Conservation (phyloP, 1,139 yeast genomes). For the Lizanozyma gosingica region DNA sequence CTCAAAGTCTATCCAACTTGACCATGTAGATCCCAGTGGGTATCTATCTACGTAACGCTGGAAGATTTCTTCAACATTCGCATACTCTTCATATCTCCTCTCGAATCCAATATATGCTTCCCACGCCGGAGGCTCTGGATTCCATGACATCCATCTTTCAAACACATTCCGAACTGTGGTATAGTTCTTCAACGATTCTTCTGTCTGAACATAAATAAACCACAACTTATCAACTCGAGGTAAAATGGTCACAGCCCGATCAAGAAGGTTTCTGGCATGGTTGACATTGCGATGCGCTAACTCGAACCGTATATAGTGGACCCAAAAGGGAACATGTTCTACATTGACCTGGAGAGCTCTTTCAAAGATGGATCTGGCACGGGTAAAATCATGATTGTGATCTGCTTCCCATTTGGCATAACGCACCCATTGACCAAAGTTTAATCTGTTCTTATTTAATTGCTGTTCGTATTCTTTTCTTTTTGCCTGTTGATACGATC, state of each 20-base stretch:
- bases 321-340: constrained; percentile 77
- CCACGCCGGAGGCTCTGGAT: constrained; percentile 62
- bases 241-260: constrained; percentile 63
- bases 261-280: constrained; percentile 82
- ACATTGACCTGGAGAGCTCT: constrained; percentile 75
- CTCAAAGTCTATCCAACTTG: constrained; percentile 55
- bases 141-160: constrained; percentile 78
- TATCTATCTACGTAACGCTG: constrained; percentile 46
- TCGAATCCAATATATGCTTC: constrained; percentile 68
- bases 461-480: constrained; percentile 82
- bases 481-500: constrained; percentile 65
- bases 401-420: constrained; percentile 86
- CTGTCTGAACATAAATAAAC: constrained; percentile 76
- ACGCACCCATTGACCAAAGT: constrained; percentile 83
- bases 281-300: constrained; percentile 63
- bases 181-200: constrained; percentile 66
- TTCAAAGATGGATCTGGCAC: constrained; percentile 83
- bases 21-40: constrained; percentile 56
- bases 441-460: constrained; percentile 69
- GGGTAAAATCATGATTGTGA: constrained; percentile 57
- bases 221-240: constrained; percentile 83
- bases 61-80: constrained; percentile 49
- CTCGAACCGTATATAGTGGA: constrained; percentile 73
- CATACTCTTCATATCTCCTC: constrained; percentile 39
- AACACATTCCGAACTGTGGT: constrained; percentile 58